phyloP scores from a whole-genome alignment of 768 basidiomycete genomes.

The Erythrobasidium yunnanense region DNA sequence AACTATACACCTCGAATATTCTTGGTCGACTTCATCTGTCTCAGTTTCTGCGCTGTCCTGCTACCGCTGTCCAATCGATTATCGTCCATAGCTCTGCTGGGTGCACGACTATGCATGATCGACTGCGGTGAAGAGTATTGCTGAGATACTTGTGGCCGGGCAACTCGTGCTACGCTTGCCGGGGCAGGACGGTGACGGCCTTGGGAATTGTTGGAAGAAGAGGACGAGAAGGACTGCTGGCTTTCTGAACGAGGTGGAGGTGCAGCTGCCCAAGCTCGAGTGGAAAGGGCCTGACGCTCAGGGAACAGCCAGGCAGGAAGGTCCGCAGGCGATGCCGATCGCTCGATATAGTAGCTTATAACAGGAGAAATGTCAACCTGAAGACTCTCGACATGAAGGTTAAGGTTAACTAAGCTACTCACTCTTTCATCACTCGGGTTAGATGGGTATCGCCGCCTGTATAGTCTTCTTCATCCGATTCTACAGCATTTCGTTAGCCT shows the following conservation, averaged over 20 bases:
- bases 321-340: not conserved
- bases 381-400: not conserved
- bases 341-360: conserved; percentile 17
- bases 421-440: conserved; percentile 22
- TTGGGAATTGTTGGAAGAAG: not conserved
- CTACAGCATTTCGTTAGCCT: not conserved
- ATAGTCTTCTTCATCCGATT: conserved; percentile 22
- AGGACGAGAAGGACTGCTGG: not conserved
- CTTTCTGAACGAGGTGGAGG: not conserved
- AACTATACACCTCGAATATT: not conserved
- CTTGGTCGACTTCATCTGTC: conserved; percentile 1
- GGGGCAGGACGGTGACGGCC: not conserved
- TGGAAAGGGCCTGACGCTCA: not conserved
- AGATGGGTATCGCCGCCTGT: conserved; percentile 23
- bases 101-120: not conserved
- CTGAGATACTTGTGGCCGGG: no score
- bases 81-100: not conserved
- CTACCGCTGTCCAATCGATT: not conserved
- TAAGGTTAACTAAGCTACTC: no score
- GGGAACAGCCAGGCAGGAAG: conserved; percentile 21
- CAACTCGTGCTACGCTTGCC: no score
- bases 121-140: not conserved
- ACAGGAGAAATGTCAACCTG: not conserved
- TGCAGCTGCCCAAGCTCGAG: conserved; percentile 1
- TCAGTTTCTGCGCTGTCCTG: conserved; percentile 12